Conservation (phyloP, 2,329 filamentous ascomycete species). For the Botrytis paeoniae region DNA sequence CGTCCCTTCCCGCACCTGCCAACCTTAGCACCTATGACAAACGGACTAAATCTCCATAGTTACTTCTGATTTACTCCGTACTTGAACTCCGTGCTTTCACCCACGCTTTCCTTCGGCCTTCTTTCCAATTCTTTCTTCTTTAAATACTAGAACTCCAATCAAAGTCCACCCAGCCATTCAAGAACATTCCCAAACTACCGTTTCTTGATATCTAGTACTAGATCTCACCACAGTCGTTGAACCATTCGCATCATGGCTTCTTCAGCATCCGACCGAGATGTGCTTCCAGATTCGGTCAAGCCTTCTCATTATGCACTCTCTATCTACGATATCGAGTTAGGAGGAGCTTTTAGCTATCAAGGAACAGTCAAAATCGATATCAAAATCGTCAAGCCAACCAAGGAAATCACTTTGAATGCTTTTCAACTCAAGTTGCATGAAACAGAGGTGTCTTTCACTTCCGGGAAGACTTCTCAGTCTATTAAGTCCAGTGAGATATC, state of each 20-base stretch:
- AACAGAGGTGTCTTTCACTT: constrained; percentile 59
- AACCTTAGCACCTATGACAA: constrained; percentile 5
- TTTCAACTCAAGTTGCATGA: constrained; percentile 76
- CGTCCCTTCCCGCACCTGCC: not conserved
- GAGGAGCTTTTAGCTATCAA: constrained; percentile 71
- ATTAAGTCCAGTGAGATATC: constrained; percentile 64
- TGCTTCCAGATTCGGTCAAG: constrained; percentile 65
- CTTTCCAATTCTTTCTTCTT: not conserved
- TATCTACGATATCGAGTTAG: constrained; percentile 72
- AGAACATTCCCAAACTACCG: not conserved
- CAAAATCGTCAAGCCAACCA: constrained; percentile 68
- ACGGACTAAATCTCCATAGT: not conserved
- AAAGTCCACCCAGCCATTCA: not conserved
- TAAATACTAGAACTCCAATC: not conserved
- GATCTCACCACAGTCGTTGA: not conserved
- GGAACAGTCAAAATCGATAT: constrained; percentile 79
- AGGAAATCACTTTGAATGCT: constrained; percentile 78
- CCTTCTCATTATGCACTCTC: constrained; percentile 83
- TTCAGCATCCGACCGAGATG: constrained; percentile 56
- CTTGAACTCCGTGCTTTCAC: not conserved
- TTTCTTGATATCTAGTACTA: not conserved
- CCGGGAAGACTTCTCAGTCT: constrained; percentile 52
- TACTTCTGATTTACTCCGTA: not conserved
- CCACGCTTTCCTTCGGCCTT: constrained; percentile 5
- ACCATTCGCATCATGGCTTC: constrained; percentile 27